Base-by-base conservation (phyloP, 345 rosid species). In the Eucalyptus victrix region DNA sequence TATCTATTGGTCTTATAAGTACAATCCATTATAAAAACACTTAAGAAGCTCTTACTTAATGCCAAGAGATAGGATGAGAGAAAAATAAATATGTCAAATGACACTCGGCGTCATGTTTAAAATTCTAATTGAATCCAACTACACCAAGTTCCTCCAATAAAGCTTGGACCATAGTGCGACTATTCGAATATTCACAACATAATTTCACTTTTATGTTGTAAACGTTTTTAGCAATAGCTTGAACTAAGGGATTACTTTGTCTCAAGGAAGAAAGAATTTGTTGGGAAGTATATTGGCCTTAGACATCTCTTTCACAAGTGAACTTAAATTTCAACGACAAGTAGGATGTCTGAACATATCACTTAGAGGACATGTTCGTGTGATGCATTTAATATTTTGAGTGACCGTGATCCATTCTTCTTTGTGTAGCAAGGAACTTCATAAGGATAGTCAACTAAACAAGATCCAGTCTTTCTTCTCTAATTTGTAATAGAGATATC, bases 321-420 rank as follows among this genome's bases (percentile, higher is more conserved):
- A 56, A 56, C 62, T 56, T 56, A 23, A 56, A 56, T 56, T 56
- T 24, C 1, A 2, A 56, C 1, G 3, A 24, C 62, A 24, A 2
- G 28, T 56, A 56, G 6, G 30, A 56, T 56, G 62, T 56, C 0
- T 24, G 28, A 24, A 56, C 62, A 56, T 56, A 56, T 56, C 28
- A 4, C 62, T 56, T 0, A 4, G 12, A 23, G 28, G 62, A 56
- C 0, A 24, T 56, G 62, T 9, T 56, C 1, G 1, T 56, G 30
- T 23, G 62, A 56, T 23, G 60, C 62, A 56, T 56, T 56, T 0
- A 24, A 56, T 56, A 56, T 9, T 23, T 56, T 56, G 62, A 56
- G 28, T 24, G 62, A 56, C 1, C 0, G 0, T 56, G 6, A 4
- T 56, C 12, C 2, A 0, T 56, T 56, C 30, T 23, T 56, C 30